Percentiles rank a stretch among this genome's conserved stretches.
Conservation (phyloP, 2,329 filamentous ascomycete species). For the Fusarium albidum region DNA sequence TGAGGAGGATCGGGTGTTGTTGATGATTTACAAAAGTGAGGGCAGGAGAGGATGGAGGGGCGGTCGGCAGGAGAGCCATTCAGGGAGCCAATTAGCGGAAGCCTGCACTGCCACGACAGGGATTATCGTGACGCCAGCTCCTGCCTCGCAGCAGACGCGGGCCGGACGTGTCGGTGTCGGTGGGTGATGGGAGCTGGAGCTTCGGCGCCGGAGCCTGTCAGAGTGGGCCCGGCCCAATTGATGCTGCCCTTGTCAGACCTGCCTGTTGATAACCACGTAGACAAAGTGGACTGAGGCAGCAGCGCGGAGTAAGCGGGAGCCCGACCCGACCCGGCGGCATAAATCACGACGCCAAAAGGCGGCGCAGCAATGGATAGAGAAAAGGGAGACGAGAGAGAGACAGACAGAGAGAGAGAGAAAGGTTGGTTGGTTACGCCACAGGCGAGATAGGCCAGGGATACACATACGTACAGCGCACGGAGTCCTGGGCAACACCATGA, state of each 20-base stretch:
- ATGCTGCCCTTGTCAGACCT: constrained; percentile 24
- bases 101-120: constrained; percentile 35
- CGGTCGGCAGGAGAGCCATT: constrained; percentile 27
- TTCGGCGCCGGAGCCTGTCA: constrained; percentile 26
- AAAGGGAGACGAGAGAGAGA: constrained; percentile 4
- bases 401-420: constrained; percentile 5
- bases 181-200: neutral
- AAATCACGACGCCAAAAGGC: neutral
- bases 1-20: constrained; percentile 31
- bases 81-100: constrained; percentile 14
- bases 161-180: constrained; percentile 26
- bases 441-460: no score
- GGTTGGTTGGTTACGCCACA: constrained; percentile 10
- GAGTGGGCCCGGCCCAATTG: constrained; percentile 21
- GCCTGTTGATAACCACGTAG: constrained; percentile 23
- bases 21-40: constrained; percentile 32
- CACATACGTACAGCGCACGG: no score
- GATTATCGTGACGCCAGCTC: constrained; percentile 2
- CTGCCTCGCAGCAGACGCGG: constrained; percentile 8
- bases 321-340: constrained; percentile 1
- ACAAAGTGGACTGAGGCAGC: constrained; percentile 26
- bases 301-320: constrained; percentile 7
- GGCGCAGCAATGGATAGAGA: neutral
- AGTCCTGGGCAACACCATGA: constrained; percentile 6
- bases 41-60: constrained; percentile 32